Base-by-base conservation (phyloP, 805 yeast genomes). In the Candida silvicultrix region DNA sequence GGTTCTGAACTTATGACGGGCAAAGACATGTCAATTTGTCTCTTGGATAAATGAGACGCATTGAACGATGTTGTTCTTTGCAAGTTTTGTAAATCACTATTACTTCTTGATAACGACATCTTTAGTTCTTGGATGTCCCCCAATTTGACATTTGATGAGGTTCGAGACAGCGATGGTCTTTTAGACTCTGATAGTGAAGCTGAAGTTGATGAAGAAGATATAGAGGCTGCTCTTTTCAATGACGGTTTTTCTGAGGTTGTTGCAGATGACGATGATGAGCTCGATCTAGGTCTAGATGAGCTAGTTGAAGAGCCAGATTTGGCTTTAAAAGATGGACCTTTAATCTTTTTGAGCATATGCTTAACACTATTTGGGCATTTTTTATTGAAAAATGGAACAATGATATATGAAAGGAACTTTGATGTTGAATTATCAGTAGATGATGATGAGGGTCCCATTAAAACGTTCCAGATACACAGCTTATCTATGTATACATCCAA, bases 351-450 rank as follows among this genome's bases (percentile, higher is more conserved):
- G 6, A 77, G 64, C 20, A 78, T 62, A 48, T 70, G 72, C 42
- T 68, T 69, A 9, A 77, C 70, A 4, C 74, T 61, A 37, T 63
- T 53, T 0, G 85, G 84, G 4, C 77, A 59, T 48, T 65, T 71
- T 46, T 70, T 71, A 42, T 67, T 73, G 55, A 67, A 80, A 58
- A 72, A 77, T 0, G 85, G 84, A 1, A 79, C 67, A 3, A 80
- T 48, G 9, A 79, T 77, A 49, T 73, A 74, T 4, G 72, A 77
- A 35, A 77, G 59, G 53, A 77, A 80, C 4, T 78, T 80, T 18
- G 60, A 51, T 0, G 74, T 63, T 14, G 73, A 68, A 7, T 68
- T 62, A 40, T 72, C 76, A 10, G 58, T 51, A 0, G 59, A 49
- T 12, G 58, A 52, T 0, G 59, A 49, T 10, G 67, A 50, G 10